Conservation (phyloP, 805 yeast genomes). For the Saccharomycopsis malanga region DNA sequence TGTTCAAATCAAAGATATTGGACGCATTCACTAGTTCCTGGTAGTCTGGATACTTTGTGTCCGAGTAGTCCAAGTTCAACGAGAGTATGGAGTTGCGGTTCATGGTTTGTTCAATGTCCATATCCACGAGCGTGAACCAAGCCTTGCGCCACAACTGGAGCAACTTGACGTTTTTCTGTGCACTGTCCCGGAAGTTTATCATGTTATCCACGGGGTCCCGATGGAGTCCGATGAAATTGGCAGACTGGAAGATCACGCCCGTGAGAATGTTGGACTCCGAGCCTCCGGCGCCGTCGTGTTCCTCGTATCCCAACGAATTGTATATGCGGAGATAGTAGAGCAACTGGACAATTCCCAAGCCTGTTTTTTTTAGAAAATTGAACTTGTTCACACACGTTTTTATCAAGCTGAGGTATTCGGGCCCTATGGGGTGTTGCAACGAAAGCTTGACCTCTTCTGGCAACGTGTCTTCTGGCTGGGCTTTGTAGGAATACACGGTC, state of each 20-base stretch:
- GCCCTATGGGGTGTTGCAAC: slow-evolving; percentile 34
- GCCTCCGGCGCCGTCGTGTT: slow-evolving; percentile 42
- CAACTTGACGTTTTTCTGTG: slow-evolving; percentile 4
- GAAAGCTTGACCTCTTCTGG: slow-evolving; percentile 27
- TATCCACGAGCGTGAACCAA: slow-evolving; percentile 32
- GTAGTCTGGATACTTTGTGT: slow-evolving; percentile 14
- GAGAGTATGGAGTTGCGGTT: neutral
- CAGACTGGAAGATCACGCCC: slow-evolving; percentile 35
- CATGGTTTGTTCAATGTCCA: slow-evolving; percentile 26
- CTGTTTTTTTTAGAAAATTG: slow-evolving; percentile 34
- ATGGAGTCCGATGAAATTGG: slow-evolving; percentile 39
- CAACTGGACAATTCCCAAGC: slow-evolving; percentile 38
- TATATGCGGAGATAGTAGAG: slow-evolving; percentile 35
- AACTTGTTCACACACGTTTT: slow-evolving; percentile 34
- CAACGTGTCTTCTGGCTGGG: neutral
- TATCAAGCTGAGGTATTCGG: slow-evolving; percentile 34
- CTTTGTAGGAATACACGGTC: slow-evolving; percentile 26
- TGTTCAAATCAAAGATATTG: slow-evolving; percentile 17
- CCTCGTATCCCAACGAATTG: slow-evolving; percentile 39
- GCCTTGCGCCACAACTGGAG: slow-evolving; percentile 35
- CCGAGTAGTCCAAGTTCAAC: slow-evolving; percentile 7
- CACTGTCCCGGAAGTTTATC: neutral
- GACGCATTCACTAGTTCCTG: slow-evolving; percentile 12
- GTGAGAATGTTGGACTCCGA: slow-evolving; percentile 34
- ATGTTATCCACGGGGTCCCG: slow-evolving; percentile 30